A percentile compares a stretch with the other conserved stretches of the same genome.
These are phyloP conservation scores for Davidsoniella virescens DNA, from an alignment of 2,329 filamentous ascomycete species.

Conservation along the genomic window DNA sequence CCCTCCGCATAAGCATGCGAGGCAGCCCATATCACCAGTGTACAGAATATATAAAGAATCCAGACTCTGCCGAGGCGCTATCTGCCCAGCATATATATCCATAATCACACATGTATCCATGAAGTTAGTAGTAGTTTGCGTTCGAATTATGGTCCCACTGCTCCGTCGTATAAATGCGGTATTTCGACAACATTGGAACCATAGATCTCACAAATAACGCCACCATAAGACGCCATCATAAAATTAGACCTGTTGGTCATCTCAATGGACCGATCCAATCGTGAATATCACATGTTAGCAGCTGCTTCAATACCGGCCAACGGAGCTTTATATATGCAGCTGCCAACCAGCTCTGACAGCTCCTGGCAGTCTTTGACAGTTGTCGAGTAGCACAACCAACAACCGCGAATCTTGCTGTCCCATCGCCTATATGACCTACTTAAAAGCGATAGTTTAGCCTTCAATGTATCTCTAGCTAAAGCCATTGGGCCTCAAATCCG, in stretches of 20 bases:
- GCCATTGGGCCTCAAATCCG: conserved; percentile 7
- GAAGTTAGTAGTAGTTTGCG: too few relatives aligned
- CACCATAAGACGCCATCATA: neutral
- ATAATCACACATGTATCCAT: too few relatives aligned
- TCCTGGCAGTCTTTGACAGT: conserved; percentile 1
- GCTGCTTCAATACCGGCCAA: too few relatives aligned
- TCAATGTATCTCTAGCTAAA: conserved; percentile 6
- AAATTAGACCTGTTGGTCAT: neutral
- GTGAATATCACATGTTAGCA: neutral
- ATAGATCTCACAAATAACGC: too few relatives aligned
- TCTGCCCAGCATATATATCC: too few relatives aligned
- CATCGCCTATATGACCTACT: neutral
- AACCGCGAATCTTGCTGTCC: neutral
- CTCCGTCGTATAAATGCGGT: too few relatives aligned
- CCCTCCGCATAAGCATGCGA: too few relatives aligned
- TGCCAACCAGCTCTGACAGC: neutral
- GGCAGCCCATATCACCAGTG: neutral
- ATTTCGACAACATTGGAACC: too few relatives aligned
- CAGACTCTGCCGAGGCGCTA: too few relatives aligned
- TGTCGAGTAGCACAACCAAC: conserved; percentile 3
- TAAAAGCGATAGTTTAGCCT: neutral
- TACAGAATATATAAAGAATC: neutral
- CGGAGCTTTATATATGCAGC: too few relatives aligned
- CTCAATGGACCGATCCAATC: neutral
- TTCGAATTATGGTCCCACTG: too few relatives aligned